Conservation (phyloP, 2,329 filamentous ascomycete species). For the Verticillium alfalfae region DNA sequence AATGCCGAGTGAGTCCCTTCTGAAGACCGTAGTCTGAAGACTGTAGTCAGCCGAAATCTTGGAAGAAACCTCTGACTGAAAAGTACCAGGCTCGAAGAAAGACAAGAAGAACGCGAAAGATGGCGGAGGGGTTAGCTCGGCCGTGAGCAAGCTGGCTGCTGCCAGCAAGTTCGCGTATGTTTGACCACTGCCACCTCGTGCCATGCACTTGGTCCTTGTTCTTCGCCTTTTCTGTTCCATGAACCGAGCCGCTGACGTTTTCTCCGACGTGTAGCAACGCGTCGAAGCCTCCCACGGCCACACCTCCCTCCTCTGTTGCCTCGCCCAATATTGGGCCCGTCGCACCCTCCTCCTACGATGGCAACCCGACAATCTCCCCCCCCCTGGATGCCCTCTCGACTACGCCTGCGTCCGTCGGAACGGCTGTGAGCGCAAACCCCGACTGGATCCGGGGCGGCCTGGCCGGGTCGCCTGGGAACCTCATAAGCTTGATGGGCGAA, state of each 20-base stretch:
- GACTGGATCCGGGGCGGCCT: conserved; percentile 40
- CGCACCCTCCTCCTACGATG: conserved; percentile 30
- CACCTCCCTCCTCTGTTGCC: conserved; percentile 31
- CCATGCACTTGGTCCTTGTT: background rate
- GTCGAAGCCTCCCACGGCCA: conserved; percentile 24
- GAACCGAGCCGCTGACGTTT: conserved; percentile 3
- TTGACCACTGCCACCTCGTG: conserved; percentile 1
- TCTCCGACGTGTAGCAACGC: conserved; percentile 21
- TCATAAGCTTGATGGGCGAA: conserved; percentile 45
- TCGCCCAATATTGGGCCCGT: conserved; percentile 41
- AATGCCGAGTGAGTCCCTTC: conserved; percentile 13
- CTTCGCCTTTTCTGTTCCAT: background rate
- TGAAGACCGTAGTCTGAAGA: too few relatives aligned
- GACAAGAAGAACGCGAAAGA: conserved; percentile 51
- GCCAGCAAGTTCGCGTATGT: conserved; percentile 48
- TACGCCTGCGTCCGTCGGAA: conserved; percentile 42
- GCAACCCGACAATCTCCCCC: conserved; percentile 36
- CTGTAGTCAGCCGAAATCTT: background rate
- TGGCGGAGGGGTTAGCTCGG: conserved; percentile 44
- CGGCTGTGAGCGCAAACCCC: conserved; percentile 38
- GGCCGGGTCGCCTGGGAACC: conserved; percentile 46
- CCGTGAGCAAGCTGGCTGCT: conserved; percentile 47
- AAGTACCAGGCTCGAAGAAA: conserved; percentile 38
- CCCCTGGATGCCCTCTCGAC: conserved; percentile 42
- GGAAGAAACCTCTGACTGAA: background rate